Evolutionary conservation across 305 asterid species (phyloP).

Genomic region (Rubia balearica): DNA sequence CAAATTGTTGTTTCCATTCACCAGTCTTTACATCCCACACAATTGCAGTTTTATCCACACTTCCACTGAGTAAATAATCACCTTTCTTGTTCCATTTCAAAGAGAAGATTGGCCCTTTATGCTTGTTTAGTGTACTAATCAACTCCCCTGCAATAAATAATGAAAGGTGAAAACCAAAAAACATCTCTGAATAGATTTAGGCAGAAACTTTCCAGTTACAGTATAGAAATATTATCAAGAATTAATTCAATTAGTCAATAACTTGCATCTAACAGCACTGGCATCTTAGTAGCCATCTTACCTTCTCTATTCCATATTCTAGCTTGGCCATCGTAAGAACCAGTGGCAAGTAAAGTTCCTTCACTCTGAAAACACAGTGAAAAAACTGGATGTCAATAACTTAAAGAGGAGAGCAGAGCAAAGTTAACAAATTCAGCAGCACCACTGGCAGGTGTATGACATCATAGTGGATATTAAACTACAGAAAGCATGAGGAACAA

Average conservation of each 20-base stretch:
- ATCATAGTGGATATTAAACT: background rate
- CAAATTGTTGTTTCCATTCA: conserved; percentile 90
- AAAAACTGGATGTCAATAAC: background rate
- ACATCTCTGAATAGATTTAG: background rate
- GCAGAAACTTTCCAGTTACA: background rate
- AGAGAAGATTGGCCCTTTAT: conserved; percentile 93
- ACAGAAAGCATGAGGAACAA: background rate
- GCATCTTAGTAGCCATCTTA: conserved; percentile 29
- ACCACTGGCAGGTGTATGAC: background rate
- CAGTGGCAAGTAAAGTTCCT: conserved; percentile 88
- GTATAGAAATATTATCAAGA: background rate
- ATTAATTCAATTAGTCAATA: background rate
- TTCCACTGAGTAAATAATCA: conserved; percentile 89
- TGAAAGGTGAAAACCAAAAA: background rate
- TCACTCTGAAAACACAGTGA: conserved; percentile 47
- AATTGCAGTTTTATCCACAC: conserved; percentile 94
- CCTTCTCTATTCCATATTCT: conserved; percentile 93
- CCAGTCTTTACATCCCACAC: conserved; percentile 94
- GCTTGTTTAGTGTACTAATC: conserved; percentile 71
- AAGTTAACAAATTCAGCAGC: background rate
- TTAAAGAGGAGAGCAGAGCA: background rate
- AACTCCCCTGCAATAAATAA: conserved; percentile 65
- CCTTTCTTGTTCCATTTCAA: conserved; percentile 99
- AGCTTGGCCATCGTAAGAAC: conserved; percentile 98
- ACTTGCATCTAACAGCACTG: conserved; percentile 5